Conservation (phyloP, 169 alveolate genomes). For the Blepharisma undulans region DNA sequence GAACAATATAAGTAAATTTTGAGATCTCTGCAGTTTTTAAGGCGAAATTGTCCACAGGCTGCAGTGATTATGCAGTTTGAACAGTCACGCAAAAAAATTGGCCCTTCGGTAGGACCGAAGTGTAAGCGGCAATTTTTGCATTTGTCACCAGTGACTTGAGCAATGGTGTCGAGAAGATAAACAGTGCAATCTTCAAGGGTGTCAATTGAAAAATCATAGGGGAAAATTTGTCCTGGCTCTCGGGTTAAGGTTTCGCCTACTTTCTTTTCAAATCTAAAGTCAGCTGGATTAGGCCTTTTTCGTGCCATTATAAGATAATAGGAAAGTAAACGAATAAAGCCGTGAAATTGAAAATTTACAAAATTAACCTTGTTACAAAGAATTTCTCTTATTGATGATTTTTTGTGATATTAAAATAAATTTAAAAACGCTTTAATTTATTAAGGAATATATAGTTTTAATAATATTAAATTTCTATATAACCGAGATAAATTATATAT, state of each 20-base stretch:
- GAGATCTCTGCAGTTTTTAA: constrained; percentile 40
- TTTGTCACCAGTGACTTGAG: constrained; percentile 57
- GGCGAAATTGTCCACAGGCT: constrained; percentile 56
- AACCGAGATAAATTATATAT: not conserved
- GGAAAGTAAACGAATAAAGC: not conserved
- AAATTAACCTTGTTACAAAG: not conserved
- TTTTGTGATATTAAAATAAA: too few species aligned
- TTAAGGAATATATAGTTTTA: too few species aligned
- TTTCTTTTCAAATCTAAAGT: constrained; percentile 17
- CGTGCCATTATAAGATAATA: constrained; percentile 3
- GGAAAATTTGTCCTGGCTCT: constrained; percentile 61
- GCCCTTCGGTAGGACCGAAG: constrained; percentile 67
- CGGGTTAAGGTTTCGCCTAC: constrained; percentile 4
- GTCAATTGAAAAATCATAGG: constrained; percentile 51
- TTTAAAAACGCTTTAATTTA: not conserved
- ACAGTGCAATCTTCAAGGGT: constrained; percentile 54
- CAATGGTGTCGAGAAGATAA: constrained; percentile 54
- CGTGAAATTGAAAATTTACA: not conserved
- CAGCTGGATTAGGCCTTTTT: constrained; percentile 38
- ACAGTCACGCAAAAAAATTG: constrained; percentile 67
- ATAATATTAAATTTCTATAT: too few species aligned
- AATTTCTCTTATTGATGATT: not conserved
- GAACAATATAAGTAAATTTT: constrained; percentile 45
- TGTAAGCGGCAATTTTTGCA: constrained; percentile 50
- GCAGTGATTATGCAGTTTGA: constrained; percentile 56